Percentiles rank a stretch among this genome's conserved stretches.
Evolutionary conservation across 331 rosid genomes (phyloP).

Genomic region (Stylosanthes scabra): DNA sequence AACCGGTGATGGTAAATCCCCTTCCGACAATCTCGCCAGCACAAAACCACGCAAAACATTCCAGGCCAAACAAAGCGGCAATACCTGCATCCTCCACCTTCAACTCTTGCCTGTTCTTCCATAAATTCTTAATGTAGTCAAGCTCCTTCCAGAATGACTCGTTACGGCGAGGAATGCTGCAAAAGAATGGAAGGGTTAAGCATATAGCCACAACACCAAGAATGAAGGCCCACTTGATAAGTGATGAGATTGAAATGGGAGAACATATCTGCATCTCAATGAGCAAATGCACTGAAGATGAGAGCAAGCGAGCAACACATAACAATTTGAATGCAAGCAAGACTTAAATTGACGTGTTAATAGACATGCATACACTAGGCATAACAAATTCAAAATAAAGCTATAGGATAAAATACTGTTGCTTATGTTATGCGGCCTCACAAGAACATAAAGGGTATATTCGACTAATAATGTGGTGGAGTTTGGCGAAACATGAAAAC

Average conservation of each 20-base stretch:
- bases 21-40: slow-evolving; percentile 96
- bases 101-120: slow-evolving; percentile 83
- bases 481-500: neutral
- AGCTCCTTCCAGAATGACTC: slow-evolving; percentile 91
- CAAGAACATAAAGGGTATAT: neutral
- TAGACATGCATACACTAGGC: neutral
- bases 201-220: neutral
- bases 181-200: slow-evolving; percentile 30
- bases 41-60: slow-evolving; percentile 93
- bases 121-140: slow-evolving; percentile 73
- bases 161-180: slow-evolving; percentile 80
- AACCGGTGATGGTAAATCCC: slow-evolving; percentile 96
- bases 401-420: neutral
- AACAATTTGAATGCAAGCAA: too few species aligned
- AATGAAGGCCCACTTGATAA: neutral
- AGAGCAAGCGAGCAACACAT: neutral
- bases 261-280: slow-evolving; percentile 5
- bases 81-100: slow-evolving; percentile 96
- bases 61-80: slow-evolving; percentile 93
- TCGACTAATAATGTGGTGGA: neutral
- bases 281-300: neutral
- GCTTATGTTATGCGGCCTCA: slow-evolving; percentile 6
- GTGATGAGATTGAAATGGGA: slow-evolving; percentile 1
- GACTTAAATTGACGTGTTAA: too few species aligned
- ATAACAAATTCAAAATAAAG: neutral